Evolutionary conservation across 2,329 filamentous ascomycete genomes (phyloP), one percentile per base, ranked within the genome.

Genomic region (Claviceps maximensis): DNA sequence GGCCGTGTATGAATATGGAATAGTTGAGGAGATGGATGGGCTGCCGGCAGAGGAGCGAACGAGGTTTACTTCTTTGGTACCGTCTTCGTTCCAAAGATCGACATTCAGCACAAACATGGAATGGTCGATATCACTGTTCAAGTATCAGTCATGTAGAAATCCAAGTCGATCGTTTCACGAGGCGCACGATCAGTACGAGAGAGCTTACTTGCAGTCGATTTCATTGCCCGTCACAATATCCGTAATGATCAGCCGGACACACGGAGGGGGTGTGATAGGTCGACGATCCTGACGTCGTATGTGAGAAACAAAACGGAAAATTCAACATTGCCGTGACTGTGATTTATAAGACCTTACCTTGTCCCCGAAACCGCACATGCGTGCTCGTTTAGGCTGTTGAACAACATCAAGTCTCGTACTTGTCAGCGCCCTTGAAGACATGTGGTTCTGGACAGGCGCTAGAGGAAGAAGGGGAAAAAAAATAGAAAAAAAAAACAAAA

Each of bases 321-420:
- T n/a, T 33, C 19, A 46, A 51, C 8, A 31, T 31, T 31, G 15
- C 15, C 47, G 33, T 25, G 58, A 45, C 38, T 29, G 17, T n/a
- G n/a, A 3, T 19, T 31, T 7, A 21, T 9, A 21, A 29, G 13
- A 33, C 27, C 27, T 23, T 71, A 93, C 88, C 79, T 97, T 98
- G 74, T 98, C 93, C 57, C 93, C 93, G 71, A 97, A 98, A 8
- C 93, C 93, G 72, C 93, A 98, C 93, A 97, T 97, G 56, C 93
- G 87, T 59, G 93, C 93, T 62, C 93, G 83, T 62, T 88, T 78
- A 50, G 93, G 93, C 68, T 97, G 89, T 72, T 98, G 93, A 59
- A 87, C 83, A 55, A 96, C 88, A 59, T 84, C 75, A 50, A 95
- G 77, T 56, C 83, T 86, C 58, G 53, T 33, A 38, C 38, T 17